These are phyloP conservation scores for Hippophae tibetana DNA, from an alignment of 306 rosid species.

Conservation along the genomic window DNA sequence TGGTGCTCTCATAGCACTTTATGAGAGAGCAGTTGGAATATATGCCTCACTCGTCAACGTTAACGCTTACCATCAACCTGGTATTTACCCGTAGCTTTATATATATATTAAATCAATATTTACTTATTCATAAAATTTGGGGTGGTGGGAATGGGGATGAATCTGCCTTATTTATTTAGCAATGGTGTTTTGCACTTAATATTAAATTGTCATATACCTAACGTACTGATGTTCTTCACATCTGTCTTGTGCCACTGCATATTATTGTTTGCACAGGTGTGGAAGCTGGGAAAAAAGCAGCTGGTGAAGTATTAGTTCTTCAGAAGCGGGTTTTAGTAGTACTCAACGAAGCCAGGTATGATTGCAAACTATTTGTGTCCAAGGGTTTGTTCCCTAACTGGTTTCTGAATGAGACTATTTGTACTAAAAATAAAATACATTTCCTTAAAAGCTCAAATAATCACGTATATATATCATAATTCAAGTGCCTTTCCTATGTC, in stretches of 20 bases:
- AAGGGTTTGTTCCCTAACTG: too few relatives aligned
- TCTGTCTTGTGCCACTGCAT: constrained; percentile 4
- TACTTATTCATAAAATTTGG: too few relatives aligned
- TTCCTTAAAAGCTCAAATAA: too few relatives aligned
- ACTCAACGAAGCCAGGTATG: constrained; percentile 78
- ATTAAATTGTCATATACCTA: too few relatives aligned
- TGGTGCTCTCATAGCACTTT: constrained; percentile 88
- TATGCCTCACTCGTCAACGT: constrained; percentile 80
- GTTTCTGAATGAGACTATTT: not conserved
- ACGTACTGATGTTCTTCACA: not conserved
- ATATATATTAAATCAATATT: too few relatives aligned
- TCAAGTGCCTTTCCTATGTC: too few relatives aligned
- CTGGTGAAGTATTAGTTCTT: constrained; percentile 87
- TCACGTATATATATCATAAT: too few relatives aligned
- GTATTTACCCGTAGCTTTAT: constrained; percentile 29
- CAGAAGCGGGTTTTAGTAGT: constrained; percentile 84
- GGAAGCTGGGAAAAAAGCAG: constrained; percentile 92
- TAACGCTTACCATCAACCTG: constrained; percentile 98
- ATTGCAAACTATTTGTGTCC: not conserved
- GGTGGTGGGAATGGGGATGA: too few relatives aligned
- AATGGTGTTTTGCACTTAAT: not conserved
- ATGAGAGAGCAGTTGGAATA: constrained; percentile 97
- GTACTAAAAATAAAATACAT: not conserved
- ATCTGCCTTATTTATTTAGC: constrained; percentile 2
- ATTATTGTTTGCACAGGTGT: constrained; percentile 47